Evolutionary conservation across 257 asterid species (phyloP), one percentile per base, ranked within the genome.

Genomic region (Plantago major): DNA sequence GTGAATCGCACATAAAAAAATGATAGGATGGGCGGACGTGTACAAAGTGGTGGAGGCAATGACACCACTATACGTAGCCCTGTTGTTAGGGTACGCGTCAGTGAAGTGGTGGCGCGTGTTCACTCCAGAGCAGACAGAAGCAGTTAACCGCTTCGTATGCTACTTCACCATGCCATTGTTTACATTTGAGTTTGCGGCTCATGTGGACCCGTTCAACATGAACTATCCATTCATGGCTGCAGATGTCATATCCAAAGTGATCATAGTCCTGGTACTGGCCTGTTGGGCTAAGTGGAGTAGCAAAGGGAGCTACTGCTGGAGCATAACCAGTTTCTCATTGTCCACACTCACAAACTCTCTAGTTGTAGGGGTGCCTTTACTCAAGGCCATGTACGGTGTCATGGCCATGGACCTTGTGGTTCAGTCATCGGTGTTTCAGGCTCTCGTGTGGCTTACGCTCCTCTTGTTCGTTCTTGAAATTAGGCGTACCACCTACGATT

Each of bases 21-120:
- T 84, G 93, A 82, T 87, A 43, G 72, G 79, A 12, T 76, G 64
- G 83, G 80, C 58, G 67, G 93, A 84, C 44, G 76, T 74, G 16
- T 87, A 76, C 76, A 82, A 84, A 59, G 90, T 87, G 53, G 75
- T 82, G 5, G 83, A 49, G 10, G 80, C 83, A 22, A 76, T 74
- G 48, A 71, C 64, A 15, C 95, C 88, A 10, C 81, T 86, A 1
- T 86, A 86, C 60, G 78, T 70, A 10, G 81, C 90, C 5, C 48
- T 87, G 15, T 46, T 70, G 3, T 60, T 81, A 28, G 90, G 93
- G 0, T 80, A 78, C 60, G 72, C 79, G 14, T 81, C 95, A 0
- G 84, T 86, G 14, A 78, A 59, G 47, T 81, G 92, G 92, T 84
- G 88, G 90, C 57, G 68, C 7, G 66, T 86, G 55, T 79, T 86